A percentile compares a stretch with the other conserved stretches of the same genome.
Conservation (phyloP, 2,329 filamentous ascomycete genomes). For the Fusarium sp. region DNA sequence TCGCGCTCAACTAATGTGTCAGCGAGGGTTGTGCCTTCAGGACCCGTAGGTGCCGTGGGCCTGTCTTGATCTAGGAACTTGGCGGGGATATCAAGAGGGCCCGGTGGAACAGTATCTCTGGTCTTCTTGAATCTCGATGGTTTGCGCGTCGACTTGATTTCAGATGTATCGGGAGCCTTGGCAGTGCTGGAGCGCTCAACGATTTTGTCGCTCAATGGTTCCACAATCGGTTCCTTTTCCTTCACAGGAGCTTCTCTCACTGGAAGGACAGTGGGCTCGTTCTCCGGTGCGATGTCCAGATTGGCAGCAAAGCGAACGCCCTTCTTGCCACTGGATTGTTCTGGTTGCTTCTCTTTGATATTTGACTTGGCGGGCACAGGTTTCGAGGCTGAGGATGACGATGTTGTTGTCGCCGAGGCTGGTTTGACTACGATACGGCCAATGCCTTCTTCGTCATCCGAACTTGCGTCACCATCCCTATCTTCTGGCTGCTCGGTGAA, state of each 20-base stretch:
- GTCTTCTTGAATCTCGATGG: slow-evolving; percentile 64
- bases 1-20: slow-evolving; percentile 67
- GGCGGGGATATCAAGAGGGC: slow-evolving; percentile 55
- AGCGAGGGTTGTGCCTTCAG: slow-evolving; percentile 66
- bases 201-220: slow-evolving; percentile 64
- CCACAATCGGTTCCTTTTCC: slow-evolving; percentile 48
- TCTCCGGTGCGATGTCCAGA: slow-evolving; percentile 72
- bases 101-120: slow-evolving; percentile 48
- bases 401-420: slow-evolving; percentile 8
- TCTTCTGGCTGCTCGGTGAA: slow-evolving; percentile 59
- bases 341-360: slow-evolving; percentile 44
- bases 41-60: slow-evolving; percentile 57
- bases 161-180: slow-evolving; percentile 42
- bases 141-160: slow-evolving; percentile 50
- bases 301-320: slow-evolving; percentile 82
- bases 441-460: slow-evolving; percentile 60
- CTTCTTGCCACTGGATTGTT: slow-evolving; percentile 60
- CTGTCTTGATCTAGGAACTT: slow-evolving; percentile 51
- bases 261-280: slow-evolving; percentile 29
- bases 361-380: slow-evolving; percentile 46
- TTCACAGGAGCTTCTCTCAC: slow-evolving; percentile 18
- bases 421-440: slow-evolving; percentile 63
- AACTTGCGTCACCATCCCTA: slow-evolving; percentile 46
- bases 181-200: slow-evolving; percentile 55
- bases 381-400: slow-evolving; percentile 32